phyloP scores from a whole-genome alignment of 176 grass and related monocot species.

The Panicum miliaceum region DNA sequence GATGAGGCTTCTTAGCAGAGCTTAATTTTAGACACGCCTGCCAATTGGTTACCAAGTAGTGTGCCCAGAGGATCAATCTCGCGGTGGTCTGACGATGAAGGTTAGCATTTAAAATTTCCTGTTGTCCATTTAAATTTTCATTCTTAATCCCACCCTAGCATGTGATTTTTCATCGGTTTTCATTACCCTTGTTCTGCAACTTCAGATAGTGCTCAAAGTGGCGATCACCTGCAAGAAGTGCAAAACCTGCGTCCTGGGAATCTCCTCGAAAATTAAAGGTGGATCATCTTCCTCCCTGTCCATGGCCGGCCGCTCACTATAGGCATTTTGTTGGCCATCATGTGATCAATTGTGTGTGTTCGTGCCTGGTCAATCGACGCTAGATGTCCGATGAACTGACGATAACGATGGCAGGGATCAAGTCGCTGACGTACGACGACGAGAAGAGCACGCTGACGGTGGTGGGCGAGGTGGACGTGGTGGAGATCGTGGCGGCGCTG shows the following conservation, averaged over 20 bases:
- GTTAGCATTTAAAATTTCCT: slow-evolving; percentile 10
- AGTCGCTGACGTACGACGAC: slow-evolving; percentile 58
- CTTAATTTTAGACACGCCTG: neutral
- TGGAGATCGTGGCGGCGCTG: slow-evolving; percentile 50
- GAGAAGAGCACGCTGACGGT: slow-evolving; percentile 68
- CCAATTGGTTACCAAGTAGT: slow-evolving; percentile 15
- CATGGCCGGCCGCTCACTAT: neutral
- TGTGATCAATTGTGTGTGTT: neutral
- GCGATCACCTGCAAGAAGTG: slow-evolving; percentile 59
- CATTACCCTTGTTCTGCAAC: slow-evolving; percentile 2
- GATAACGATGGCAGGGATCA: slow-evolving; percentile 43
- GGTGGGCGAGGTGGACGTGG: slow-evolving; percentile 62
- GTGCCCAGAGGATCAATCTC: slow-evolving; percentile 8
- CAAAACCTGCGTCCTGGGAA: slow-evolving; percentile 49
- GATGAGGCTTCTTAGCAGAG: slow-evolving; percentile 24
- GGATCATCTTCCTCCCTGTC: neutral
- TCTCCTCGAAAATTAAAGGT: slow-evolving; percentile 47
- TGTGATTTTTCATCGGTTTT: neutral
- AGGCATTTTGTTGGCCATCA: neutral
- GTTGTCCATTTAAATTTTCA: neutral
- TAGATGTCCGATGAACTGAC: neutral
- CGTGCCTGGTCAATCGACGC: neutral
- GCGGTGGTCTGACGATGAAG: slow-evolving; percentile 35
- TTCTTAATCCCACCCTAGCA: neutral
- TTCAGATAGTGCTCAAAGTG: slow-evolving; percentile 61